Evolutionary conservation across 441 rosid species (phyloP).

Genomic region (Pelargonium citronellum): DNA sequence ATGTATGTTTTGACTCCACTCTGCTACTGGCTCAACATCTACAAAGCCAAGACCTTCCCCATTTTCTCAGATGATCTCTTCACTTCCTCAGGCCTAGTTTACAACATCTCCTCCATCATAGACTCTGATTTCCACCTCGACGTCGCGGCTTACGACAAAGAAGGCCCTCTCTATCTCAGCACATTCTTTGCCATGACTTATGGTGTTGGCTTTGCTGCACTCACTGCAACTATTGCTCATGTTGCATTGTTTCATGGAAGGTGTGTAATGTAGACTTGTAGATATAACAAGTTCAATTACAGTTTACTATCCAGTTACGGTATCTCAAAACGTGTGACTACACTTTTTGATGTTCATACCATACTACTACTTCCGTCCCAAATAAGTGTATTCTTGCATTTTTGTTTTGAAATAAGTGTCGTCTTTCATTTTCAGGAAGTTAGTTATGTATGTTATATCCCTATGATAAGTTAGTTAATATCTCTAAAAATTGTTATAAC

Average conservation of each 20-base stretch:
- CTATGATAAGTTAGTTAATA: no score
- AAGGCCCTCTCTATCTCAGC: slow-evolving; percentile 72
- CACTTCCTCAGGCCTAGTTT: slow-evolving; percentile 46
- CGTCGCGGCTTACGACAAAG: slow-evolving; percentile 35
- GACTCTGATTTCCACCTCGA: slow-evolving; percentile 64
- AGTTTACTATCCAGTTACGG: no score
- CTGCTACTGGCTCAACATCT: slow-evolving; percentile 40
- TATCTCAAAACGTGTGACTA: no score
- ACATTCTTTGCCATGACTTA: slow-evolving; percentile 63
- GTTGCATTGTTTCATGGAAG: slow-evolving; percentile 83
- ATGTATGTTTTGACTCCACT: slow-evolving; percentile 46
- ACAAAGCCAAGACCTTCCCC: slow-evolving; percentile 46
- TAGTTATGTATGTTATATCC: no score
- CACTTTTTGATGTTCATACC: no score
- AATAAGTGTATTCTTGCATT: no score
- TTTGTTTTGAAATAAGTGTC: no score
- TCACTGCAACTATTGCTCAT: slow-evolving; percentile 71
- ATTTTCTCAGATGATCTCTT: slow-evolving; percentile 71
- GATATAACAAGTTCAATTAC: no score
- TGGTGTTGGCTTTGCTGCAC: slow-evolving; percentile 80
- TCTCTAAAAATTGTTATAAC: no score
- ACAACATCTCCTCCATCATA: slow-evolving; percentile 56
- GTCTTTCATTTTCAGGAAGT: no score
- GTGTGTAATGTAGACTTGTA: slow-evolving; percentile 24
- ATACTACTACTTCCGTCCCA: no score